These are phyloP conservation scores for Grifola frondosa DNA, from an alignment of 1,284 basidiomycete species.

Conservation along the genomic window DNA sequence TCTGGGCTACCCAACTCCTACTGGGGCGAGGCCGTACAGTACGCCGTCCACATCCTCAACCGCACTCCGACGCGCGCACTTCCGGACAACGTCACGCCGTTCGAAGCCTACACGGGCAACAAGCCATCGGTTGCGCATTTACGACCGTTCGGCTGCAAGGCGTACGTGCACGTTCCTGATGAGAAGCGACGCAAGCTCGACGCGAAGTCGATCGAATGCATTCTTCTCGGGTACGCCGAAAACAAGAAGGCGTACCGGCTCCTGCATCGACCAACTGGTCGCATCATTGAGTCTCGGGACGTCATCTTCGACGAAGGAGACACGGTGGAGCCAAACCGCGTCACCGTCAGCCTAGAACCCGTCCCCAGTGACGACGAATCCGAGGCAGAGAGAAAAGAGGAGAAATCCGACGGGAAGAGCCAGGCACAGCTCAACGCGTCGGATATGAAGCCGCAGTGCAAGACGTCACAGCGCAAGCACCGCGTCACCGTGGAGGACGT, in stretches of 20 bases:
- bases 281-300: conserved; percentile 12
- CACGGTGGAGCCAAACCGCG: too few species aligned
- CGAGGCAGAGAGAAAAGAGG: too few species aligned
- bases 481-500: conserved; percentile 4
- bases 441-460: too few species aligned
- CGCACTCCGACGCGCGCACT: conserved; percentile 11
- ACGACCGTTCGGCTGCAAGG: conserved; percentile 21
- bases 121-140: conserved; percentile 19
- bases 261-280: conserved; percentile 15
- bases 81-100: conserved; percentile 13
- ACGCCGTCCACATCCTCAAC: conserved; percentile 18
- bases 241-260: conserved; percentile 23
- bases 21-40: conserved; percentile 30
- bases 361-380: too few species aligned
- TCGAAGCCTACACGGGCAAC: conserved; percentile 15
- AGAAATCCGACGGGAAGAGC: too few species aligned
- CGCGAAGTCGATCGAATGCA: conserved; percentile 23
- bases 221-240: conserved; percentile 27
- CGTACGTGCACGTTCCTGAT: conserved; percentile 16
- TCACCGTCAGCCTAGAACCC: too few species aligned
- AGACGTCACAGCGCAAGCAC: too few species aligned
- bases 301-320: conserved; percentile 15
- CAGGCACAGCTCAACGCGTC: too few species aligned
- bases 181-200: conserved; percentile 18
- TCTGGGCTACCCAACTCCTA: conserved; percentile 24